Conservation (phyloP, 2,329 filamentous ascomycete genomes). For the Xylaria sp. region DNA sequence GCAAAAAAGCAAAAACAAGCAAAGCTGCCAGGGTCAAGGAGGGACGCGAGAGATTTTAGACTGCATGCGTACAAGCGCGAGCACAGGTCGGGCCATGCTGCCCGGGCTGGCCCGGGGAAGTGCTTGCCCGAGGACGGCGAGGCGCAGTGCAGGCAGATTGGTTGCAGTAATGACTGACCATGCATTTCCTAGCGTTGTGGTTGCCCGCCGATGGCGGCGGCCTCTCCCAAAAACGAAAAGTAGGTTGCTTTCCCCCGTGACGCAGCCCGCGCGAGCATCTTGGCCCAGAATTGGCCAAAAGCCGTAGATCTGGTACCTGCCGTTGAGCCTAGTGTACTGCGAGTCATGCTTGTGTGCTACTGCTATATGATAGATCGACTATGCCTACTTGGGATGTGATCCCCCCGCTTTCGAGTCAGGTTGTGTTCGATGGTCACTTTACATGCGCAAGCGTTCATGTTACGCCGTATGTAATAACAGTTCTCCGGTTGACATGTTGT, state of each 20-base stretch:
- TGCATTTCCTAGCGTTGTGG: slow-evolving; percentile 1
- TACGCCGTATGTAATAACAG: background rate
- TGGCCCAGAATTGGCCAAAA: slow-evolving; percentile 1
- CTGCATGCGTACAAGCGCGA: slow-evolving; percentile 2
- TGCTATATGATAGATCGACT: background rate
- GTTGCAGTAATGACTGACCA: background rate
- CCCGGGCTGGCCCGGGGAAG: slow-evolving; percentile 10
- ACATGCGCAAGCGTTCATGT: background rate
- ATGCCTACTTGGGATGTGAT: background rate
- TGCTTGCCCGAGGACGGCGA: slow-evolving; percentile 19
- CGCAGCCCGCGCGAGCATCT: background rate
- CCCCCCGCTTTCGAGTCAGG: background rate
- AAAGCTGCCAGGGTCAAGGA: background rate
- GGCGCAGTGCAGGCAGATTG: slow-evolving; percentile 27
- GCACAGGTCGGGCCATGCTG: background rate
- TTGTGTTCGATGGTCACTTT: background rate
- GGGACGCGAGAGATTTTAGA: slow-evolving; percentile 1
- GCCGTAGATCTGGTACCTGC: slow-evolving; percentile 7
- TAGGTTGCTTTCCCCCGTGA: background rate
- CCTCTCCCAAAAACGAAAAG: background rate
- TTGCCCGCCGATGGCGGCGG: slow-evolving; percentile 1
- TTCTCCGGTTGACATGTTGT: background rate
- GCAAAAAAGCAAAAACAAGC: background rate
- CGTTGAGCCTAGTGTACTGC: slow-evolving; percentile 3
- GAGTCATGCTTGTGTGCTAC: slow-evolving; percentile 12